Evolutionary conservation across 768 basidiomycete genomes (phyloP).

Genomic region (Epithele typhae): DNA sequence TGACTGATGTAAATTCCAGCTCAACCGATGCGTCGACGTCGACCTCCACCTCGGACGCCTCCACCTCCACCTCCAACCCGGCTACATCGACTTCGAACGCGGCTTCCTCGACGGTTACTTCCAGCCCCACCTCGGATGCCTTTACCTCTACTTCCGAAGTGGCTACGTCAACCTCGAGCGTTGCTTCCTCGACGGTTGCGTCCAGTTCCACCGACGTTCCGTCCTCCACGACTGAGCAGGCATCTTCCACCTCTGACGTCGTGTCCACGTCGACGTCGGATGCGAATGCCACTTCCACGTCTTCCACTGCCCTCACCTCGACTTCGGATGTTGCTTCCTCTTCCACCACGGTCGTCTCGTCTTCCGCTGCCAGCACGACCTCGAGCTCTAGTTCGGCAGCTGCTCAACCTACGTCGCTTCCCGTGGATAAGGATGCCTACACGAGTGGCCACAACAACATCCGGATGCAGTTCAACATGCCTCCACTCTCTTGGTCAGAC

Average conservation of each 20-base stretch:
- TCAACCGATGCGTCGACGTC: background rate
- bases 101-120: too few species aligned
- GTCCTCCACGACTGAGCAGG: background rate
- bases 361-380: conserved; percentile 2
- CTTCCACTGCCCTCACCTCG: background rate
- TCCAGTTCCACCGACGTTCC: background rate
- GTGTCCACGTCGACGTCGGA: background rate
- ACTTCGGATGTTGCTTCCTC: background rate
- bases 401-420: conserved; percentile 31
- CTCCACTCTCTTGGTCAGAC: conserved; percentile 56
- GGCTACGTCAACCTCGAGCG: background rate
- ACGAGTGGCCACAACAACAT: conserved; percentile 57
- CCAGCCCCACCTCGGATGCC: too few species aligned
- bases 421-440: conserved; percentile 37
- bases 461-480: conserved; percentile 57
- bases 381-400: background rate
- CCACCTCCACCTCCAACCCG: too few species aligned
- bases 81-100: too few species aligned
- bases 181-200: background rate
- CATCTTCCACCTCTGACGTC: background rate
- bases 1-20: background rate
- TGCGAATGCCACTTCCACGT: background rate
- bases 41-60: background rate
- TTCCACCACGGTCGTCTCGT: too few species aligned
- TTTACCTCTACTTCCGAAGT: too few species aligned